Evolutionary conservation across 2,329 filamentous ascomycete genomes (phyloP).

Genomic region (Graphiopsis chlorocephala): DNA sequence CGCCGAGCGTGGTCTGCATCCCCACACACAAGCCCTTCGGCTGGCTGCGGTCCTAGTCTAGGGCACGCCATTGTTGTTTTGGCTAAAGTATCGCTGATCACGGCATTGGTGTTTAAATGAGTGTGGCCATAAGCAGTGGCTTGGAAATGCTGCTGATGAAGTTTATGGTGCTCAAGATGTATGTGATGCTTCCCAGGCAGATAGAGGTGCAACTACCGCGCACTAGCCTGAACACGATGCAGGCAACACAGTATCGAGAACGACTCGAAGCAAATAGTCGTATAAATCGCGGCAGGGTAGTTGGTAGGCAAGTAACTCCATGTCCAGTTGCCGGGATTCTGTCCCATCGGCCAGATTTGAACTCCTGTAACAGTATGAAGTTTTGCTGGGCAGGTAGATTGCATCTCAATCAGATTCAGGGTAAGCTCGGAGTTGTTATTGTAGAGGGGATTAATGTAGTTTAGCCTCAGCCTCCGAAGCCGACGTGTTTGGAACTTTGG

Average conservation of each 20-base stretch:
- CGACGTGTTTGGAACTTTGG: conserved; percentile 2
- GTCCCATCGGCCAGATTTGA: too few relatives aligned
- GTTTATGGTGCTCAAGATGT: neutral
- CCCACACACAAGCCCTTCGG: neutral
- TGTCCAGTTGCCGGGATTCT: neutral
- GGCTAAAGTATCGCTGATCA: neutral
- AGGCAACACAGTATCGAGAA: neutral
- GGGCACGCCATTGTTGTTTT: neutral
- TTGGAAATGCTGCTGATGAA: neutral
- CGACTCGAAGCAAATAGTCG: neutral
- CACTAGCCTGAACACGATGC: neutral
- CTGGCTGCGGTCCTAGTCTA: neutral
- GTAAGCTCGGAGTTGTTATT: neutral
- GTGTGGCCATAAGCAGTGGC: neutral
- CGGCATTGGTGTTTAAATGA: neutral
- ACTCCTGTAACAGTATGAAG: neutral
- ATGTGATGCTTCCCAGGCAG: neutral
- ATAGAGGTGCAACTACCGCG: neutral
- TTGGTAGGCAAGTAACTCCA: neutral
- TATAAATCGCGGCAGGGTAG: neutral
- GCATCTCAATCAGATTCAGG: neutral
- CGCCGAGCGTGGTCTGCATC: neutral
- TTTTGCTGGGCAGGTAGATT: neutral
- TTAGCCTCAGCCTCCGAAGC: conserved; percentile 1
- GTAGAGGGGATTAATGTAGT: neutral